Evolutionary conservation across 2,329 filamentous ascomycete species (phyloP).

Genomic region (Zymoseptoria brevis): DNA sequence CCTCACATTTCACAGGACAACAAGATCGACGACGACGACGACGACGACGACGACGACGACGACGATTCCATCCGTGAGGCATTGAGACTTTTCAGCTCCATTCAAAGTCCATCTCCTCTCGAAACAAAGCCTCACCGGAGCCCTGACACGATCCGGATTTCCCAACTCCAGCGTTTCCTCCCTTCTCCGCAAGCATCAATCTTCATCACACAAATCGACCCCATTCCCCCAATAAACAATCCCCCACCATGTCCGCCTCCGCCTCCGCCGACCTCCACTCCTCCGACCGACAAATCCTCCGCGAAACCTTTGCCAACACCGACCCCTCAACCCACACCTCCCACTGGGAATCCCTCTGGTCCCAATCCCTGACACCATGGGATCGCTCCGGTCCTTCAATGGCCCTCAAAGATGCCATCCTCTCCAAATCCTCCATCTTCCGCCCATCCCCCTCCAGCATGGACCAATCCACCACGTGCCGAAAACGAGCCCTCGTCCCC

Average conservation of each 20-base stretch:
- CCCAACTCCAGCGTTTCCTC: too few relatives aligned
- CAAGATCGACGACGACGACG: too few relatives aligned
- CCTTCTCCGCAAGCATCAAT: too few relatives aligned
- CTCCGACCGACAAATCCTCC: not conserved
- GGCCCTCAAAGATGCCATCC: conserved; percentile 49
- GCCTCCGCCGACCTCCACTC: not conserved
- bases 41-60: too few relatives aligned
- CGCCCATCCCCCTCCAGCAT: too few relatives aligned
- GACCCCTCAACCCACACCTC: conserved; percentile 33
- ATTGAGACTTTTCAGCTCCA: too few relatives aligned
- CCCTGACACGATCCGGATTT: too few relatives aligned
- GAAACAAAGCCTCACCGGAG: too few relatives aligned
- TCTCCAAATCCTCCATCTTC: conserved; percentile 20
- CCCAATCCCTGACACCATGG: conserved; percentile 49
- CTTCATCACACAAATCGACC: not conserved
- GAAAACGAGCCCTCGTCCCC: conserved; percentile 58
- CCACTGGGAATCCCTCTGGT: conserved; percentile 41
- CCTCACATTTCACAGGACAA: too few relatives aligned
- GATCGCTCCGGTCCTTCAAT: conserved; percentile 52
- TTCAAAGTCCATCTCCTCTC: too few relatives aligned
- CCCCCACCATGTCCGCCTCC: not conserved
- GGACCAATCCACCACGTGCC: not conserved
- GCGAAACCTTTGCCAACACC: conserved; percentile 34
- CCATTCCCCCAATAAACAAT: too few relatives aligned
- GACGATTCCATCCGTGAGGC: too few relatives aligned